phyloP scores from a whole-genome alignment of 2,329 filamentous ascomycete genomes.

The Cercospora citrullina region DNA sequence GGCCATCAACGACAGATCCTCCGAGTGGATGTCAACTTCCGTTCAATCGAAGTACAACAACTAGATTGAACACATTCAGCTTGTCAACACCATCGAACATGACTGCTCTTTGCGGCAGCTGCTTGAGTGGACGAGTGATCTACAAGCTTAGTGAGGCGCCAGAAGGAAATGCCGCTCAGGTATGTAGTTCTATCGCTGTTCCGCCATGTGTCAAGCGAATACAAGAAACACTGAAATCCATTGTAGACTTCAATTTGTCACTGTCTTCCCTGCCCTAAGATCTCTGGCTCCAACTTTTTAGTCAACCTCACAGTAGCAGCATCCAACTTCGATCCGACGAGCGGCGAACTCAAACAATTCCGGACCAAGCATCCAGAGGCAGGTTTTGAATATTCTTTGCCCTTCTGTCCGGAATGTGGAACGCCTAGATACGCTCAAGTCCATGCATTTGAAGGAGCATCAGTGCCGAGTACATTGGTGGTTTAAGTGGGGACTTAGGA shows the following conservation, averaged over 20 bases:
- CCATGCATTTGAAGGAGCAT: neutral
- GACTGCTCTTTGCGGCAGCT: neutral
- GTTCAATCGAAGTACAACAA: neutral
- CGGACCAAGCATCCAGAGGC: neutral
- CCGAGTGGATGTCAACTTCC: too few relatives aligned
- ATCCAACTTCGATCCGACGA: neutral
- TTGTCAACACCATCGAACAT: neutral
- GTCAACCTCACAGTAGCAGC: neutral
- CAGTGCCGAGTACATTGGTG: neutral
- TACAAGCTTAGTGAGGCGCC: neutral
- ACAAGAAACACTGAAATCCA: neutral
- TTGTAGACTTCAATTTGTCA: neutral
- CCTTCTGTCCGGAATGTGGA: neutral
- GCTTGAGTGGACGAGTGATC: neutral
- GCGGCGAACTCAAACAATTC: neutral
- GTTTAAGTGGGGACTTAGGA: neutral
- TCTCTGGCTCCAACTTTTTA: neutral
- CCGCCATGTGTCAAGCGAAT: neutral
- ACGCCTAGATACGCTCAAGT: neutral
- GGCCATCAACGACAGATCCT: too few relatives aligned
- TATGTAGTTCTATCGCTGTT: neutral
- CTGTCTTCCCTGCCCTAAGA: neutral
- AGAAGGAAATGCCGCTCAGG: neutral
- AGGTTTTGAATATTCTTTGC: neutral
- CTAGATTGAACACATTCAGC: neutral